A percentile compares a stretch with the other conserved stretches of the same genome.
These are phyloP conservation scores for Puccinia hordei DNA, from an alignment of 1,284 basidiomycete species.

Conservation along the genomic window DNA sequence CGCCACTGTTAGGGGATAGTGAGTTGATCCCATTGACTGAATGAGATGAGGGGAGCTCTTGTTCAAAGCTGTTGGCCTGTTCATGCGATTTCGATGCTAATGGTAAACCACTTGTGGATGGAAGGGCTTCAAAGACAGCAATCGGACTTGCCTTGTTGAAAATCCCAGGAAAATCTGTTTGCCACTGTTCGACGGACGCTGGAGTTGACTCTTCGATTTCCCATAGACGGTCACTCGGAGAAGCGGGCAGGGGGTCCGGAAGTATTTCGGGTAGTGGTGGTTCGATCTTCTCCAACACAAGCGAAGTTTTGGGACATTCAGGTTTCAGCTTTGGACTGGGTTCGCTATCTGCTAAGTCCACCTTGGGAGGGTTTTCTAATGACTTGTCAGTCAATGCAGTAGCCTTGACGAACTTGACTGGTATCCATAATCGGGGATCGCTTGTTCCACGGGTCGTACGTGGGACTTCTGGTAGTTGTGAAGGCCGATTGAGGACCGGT, in stretches of 20 bases:
- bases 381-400: conserved; percentile 12
- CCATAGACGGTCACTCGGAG: conserved; percentile 4
- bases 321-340: not conserved
- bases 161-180: conserved; percentile 5
- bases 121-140: not conserved
- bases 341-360: not conserved
- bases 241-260: not conserved
- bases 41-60: not conserved
- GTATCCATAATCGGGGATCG: conserved; percentile 30
- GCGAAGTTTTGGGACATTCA: not conserved
- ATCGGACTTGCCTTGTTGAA: not conserved
- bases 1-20: not conserved
- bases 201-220: conserved; percentile 9
- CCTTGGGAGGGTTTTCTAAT: not conserved
- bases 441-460: conserved; percentile 16
- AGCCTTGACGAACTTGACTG: conserved; percentile 39
- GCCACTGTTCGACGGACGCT: not conserved
- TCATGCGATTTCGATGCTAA: not conserved
- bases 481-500: not conserved
- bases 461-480: not conserved
- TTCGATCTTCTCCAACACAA: too few relatives aligned
- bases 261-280: not conserved
- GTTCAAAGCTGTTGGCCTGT: not conserved
- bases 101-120: not conserved
- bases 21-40: not conserved